These are phyloP conservation scores for Lactifluus piperatus DNA, from an alignment of 768 basidiomycete species.

Conservation along the genomic window DNA sequence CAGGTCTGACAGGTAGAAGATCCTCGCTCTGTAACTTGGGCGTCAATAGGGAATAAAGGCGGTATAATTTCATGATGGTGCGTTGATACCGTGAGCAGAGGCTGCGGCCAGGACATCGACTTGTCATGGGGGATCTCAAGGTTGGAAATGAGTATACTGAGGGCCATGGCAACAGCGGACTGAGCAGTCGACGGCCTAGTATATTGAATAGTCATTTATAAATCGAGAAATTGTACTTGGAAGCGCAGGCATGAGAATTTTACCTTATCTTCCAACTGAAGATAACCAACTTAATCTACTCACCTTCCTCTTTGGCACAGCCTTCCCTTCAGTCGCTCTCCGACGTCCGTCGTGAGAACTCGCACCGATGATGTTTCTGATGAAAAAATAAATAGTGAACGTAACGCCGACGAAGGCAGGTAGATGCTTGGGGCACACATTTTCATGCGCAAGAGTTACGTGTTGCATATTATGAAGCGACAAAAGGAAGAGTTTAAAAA, in stretches of 20 bases:
- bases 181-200: neutral
- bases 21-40: conserved; percentile 51
- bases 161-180: conserved; percentile 5
- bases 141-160: neutral
- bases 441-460: conserved; percentile 2
- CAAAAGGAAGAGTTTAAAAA: neutral
- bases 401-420: neutral
- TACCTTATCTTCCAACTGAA: neutral
- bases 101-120: neutral
- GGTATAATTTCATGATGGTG: neutral
- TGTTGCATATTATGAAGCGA: conserved; percentile 10
- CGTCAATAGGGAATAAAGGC: neutral
- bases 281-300: conserved; percentile 12
- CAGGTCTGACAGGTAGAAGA: conserved; percentile 54
- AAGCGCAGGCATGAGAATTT: neutral
- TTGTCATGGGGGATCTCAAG: neutral
- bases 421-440: conserved; percentile 2
- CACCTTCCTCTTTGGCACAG: conserved; percentile 13
- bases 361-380: neutral
- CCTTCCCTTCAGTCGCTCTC: neutral
- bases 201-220: neutral
- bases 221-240: neutral
- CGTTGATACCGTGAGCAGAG: conserved; percentile 4
- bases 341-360: neutral
- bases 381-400: neutral